These are phyloP conservation scores for Cucumis melo DNA, from an alignment of 306 rosid species.

Conservation along the genomic window DNA sequence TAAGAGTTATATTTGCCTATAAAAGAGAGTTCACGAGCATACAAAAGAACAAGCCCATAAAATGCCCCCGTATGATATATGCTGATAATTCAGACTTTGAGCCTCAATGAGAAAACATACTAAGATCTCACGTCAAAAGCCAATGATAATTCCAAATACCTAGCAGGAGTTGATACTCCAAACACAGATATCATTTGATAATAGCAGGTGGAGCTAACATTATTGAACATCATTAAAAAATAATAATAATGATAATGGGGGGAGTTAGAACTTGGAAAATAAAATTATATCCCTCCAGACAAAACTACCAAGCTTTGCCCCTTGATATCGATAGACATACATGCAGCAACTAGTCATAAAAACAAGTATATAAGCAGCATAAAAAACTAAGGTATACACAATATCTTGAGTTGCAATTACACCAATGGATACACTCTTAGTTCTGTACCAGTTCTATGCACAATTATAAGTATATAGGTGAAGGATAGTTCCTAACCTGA, in stretches of 20 bases:
- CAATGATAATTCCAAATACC: not conserved
- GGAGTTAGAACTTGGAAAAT: not conserved
- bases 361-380: not conserved
- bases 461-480: not conserved
- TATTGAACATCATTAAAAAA: not conserved
- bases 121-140: not conserved
- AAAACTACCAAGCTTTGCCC: not conserved
- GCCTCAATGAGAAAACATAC: not conserved
- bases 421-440: not conserved
- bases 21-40: not conserved
- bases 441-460: not conserved
- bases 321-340: not conserved
- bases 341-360: not conserved
- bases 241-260: too few species aligned
- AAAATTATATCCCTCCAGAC: not conserved
- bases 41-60: not conserved
- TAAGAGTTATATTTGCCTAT: not conserved
- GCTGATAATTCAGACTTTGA: not conserved
- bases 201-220: not conserved
- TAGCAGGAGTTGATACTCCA: not conserved
- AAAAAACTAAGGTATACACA: not conserved
- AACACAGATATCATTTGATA: not conserved
- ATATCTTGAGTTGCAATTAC: not conserved
- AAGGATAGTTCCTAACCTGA: slow-evolving; percentile 41
- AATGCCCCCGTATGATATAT: not conserved